Conservation (phyloP, 192 early-diverging fungal species). For the Chytriomyces sp. region DNA sequence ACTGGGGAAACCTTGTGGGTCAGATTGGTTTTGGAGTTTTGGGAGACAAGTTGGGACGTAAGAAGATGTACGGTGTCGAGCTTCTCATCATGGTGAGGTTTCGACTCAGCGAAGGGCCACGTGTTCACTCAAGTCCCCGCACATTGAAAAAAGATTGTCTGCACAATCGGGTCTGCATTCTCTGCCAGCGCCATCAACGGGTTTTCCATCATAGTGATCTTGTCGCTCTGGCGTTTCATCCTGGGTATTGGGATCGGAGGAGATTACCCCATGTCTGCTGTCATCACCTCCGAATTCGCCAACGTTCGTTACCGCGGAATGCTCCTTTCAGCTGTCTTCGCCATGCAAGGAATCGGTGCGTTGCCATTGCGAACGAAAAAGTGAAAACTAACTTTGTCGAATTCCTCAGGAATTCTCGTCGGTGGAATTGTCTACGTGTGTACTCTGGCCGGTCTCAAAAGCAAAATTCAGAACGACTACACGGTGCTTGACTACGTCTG, state of each 20-base stretch:
- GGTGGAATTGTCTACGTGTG: constrained; percentile 79
- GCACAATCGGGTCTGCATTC: constrained; percentile 79
- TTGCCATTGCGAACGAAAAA: too few species aligned
- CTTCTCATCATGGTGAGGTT: constrained; percentile 90
- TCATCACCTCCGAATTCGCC: constrained; percentile 92
- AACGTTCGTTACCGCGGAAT: constrained; percentile 78
- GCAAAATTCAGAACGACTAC: constrained; percentile 63
- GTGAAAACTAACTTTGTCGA: too few species aligned
- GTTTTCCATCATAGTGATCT: constrained; percentile 66
- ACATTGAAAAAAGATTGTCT: constrained; percentile 74
- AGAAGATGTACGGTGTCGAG: constrained; percentile 85
- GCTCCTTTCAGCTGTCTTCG: constrained; percentile 87
- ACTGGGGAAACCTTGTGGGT: constrained; percentile 88
- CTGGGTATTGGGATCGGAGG: constrained; percentile 94
- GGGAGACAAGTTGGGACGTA: constrained; percentile 88
- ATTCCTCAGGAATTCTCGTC: too few species aligned
- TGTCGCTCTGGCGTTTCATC: constrained; percentile 88
- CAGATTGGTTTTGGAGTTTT: constrained; percentile 87
- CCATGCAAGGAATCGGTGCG: constrained; percentile 94
- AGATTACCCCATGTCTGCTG: constrained; percentile 93
- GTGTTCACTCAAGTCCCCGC: neutral
- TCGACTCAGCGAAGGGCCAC: too few species aligned
- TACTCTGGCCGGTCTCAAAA: constrained; percentile 71
- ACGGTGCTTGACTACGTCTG: constrained; percentile 81
- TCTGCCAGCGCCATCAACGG: constrained; percentile 69